Percentiles rank a stretch among this genome's conserved stretches.
Evolutionary conservation across 129 eudicot genomes (phyloP).

Genomic region (Silybum marianum): DNA sequence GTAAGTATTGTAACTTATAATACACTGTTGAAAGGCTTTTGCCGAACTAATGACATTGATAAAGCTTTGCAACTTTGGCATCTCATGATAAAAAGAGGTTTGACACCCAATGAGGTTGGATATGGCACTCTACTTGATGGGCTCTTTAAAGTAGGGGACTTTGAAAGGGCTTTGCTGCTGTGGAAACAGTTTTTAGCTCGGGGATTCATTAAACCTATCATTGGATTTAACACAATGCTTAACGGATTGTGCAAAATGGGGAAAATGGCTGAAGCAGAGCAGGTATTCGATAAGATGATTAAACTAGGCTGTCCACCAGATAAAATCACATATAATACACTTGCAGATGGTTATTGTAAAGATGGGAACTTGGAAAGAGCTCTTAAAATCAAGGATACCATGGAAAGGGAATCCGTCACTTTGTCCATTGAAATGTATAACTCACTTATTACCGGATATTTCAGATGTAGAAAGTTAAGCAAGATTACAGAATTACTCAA

Average conservation of each 20-base stretch:
- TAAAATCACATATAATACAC: conserved; percentile 69
- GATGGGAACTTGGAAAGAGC: conserved; percentile 61
- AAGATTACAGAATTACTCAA: conserved; percentile 40
- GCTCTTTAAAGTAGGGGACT: conserved; percentile 58
- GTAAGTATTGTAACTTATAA: conserved; percentile 66
- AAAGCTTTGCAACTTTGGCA: conserved; percentile 74
- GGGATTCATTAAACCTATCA: conserved; percentile 46
- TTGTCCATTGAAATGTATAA: conserved; percentile 67
- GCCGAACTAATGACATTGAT: conserved; percentile 47
- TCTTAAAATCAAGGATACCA: conserved; percentile 52
- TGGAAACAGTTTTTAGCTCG: conserved; percentile 76
- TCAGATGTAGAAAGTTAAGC: conserved; percentile 41
- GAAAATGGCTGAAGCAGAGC: conserved; percentile 68
- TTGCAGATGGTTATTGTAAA: conserved; percentile 79
- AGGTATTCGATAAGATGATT: conserved; percentile 59
- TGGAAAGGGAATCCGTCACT: conserved; percentile 49
- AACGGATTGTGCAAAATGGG: conserved; percentile 83
- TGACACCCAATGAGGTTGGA: conserved; percentile 63
- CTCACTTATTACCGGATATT: conserved; percentile 67
- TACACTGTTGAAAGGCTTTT: conserved; percentile 74
- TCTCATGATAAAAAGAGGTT: conserved; percentile 67
- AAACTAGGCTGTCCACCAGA: conserved; percentile 70
- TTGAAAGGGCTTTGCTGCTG: conserved; percentile 48
- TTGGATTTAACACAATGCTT: conserved; percentile 68
- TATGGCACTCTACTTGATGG: conserved; percentile 75